Evolutionary conservation across 176 grass and related monocot genomes (phyloP).

Genomic region (bread wheat (Triticum aestivum)): IWGSC_CS_RefSeq_v2.1 NC_057800.1:80487589-80488088

Average conservation of each 20-base stretch:
- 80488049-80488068: background rate
- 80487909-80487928: background rate
- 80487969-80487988: background rate
- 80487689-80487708: background rate
- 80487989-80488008: background rate
- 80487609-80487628: background rate
- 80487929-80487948: background rate
- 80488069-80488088: background rate
- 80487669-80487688: background rate
- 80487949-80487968: background rate
- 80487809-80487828: background rate
- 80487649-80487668: background rate
- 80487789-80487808: background rate
- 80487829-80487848: no score
- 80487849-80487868: background rate
- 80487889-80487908: background rate
- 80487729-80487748: background rate
- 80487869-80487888: background rate
- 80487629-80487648: background rate
- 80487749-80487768: background rate
- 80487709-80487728: background rate
- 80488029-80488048: background rate
- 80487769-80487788: background rate
- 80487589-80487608: background rate
- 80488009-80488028: background rate